Conservation (phyloP, 148 eudicot species). For the Rhododendron ovatum region DNA sequence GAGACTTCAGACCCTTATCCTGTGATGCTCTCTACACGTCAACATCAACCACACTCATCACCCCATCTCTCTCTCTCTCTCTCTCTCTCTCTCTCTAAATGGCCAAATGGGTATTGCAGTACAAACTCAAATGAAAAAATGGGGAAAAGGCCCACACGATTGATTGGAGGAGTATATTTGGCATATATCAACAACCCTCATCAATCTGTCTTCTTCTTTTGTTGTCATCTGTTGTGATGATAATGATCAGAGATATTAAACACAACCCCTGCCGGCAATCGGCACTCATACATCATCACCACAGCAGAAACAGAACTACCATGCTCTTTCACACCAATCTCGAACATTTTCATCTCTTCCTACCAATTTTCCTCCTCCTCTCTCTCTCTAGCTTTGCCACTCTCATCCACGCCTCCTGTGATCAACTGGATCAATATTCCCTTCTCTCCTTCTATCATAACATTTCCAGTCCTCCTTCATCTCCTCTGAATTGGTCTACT, state of each 20-base stretch:
- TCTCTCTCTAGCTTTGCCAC: constrained; percentile 17
- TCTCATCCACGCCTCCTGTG: constrained; percentile 38
- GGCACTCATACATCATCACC: background rate
- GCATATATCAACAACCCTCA: background rate
- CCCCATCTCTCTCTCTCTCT: constrained; percentile 1
- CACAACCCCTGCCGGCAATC: constrained; percentile 10
- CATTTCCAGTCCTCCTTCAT: constrained; percentile 19
- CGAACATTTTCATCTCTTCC: background rate
- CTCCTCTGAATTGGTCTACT: constrained; percentile 53
- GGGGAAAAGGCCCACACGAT: constrained; percentile 43
- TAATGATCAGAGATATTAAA: constrained; percentile 26
- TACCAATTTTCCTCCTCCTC: constrained; percentile 10
- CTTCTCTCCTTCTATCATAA: constrained; percentile 39
- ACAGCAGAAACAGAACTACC: constrained; percentile 16
- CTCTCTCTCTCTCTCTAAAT: background rate
- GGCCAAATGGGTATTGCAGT: constrained; percentile 19
- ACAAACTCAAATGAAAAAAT: constrained; percentile 28
- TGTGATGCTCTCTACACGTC: background rate
- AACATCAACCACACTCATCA: constrained; percentile 12
- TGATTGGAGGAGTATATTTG: constrained; percentile 32
- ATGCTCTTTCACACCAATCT: constrained; percentile 35
- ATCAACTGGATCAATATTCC: constrained; percentile 42
- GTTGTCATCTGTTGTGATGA: constrained; percentile 21
- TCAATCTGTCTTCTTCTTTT: constrained; percentile 27
- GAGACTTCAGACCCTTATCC: background rate